Percentiles rank a stretch among this genome's conserved stretches.
These are phyloP conservation scores for Phialophora verrucosa DNA, from an alignment of 2,329 filamentous ascomycete genomes.

Conservation along the genomic window DNA sequence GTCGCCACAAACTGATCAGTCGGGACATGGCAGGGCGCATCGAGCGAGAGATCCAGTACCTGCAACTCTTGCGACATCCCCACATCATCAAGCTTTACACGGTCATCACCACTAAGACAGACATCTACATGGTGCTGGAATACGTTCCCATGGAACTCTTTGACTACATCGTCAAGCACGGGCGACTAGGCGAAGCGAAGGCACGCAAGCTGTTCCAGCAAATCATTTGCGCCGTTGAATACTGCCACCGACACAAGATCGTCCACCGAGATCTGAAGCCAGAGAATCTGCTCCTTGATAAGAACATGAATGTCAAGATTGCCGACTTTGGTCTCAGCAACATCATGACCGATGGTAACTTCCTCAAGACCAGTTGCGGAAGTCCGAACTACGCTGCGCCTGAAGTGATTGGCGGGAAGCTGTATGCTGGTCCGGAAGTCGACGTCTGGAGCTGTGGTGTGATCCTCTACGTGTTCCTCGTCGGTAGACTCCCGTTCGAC, in stretches of 20 bases:
- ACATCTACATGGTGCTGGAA: slow-evolving; percentile 99
- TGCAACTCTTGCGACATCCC: slow-evolving; percentile 91
- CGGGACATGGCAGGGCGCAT: slow-evolving; percentile 97
- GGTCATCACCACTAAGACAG: slow-evolving; percentile 89
- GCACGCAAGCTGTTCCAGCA: slow-evolving; percentile 99
- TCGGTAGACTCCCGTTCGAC: slow-evolving; percentile 82
- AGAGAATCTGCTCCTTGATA: slow-evolving; percentile 93
- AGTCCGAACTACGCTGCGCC: slow-evolving; percentile 98
- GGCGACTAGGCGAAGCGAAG: slow-evolving; percentile 85
- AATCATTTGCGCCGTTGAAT: slow-evolving; percentile 97
- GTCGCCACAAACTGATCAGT: slow-evolving; percentile 92
- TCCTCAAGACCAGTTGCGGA: slow-evolving; percentile 96
- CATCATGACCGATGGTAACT: slow-evolving; percentile 99
- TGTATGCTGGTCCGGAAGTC: slow-evolving; percentile 96
- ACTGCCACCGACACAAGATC: slow-evolving; percentile 98
- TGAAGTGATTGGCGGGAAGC: slow-evolving; percentile 95
- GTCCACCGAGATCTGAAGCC: slow-evolving; percentile 97
- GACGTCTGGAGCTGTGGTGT: slow-evolving; percentile 80
- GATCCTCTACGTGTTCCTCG: slow-evolving; percentile 69
- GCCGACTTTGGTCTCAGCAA: slow-evolving; percentile 98
- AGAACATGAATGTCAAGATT: slow-evolving; percentile 97
- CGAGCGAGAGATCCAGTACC: slow-evolving; percentile 96
- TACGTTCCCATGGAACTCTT: slow-evolving; percentile 97
- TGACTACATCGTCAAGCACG: slow-evolving; percentile 95
- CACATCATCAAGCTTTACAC: slow-evolving; percentile 99